phyloP scores from a whole-genome alignment of 306 rosid species.

The Mucuna pruriens region DNA sequence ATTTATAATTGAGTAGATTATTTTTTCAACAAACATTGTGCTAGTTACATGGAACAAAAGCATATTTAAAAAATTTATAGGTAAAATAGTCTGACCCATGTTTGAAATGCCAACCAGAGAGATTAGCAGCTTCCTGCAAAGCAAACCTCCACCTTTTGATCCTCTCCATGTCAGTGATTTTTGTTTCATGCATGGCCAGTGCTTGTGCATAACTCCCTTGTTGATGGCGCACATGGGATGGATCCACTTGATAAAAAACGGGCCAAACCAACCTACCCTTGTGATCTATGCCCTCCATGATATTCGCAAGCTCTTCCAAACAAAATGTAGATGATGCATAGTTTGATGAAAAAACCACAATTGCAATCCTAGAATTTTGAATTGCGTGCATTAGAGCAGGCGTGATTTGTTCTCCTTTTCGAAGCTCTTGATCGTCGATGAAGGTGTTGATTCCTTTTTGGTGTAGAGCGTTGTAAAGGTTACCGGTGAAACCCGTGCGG shows the following conservation, averaged over 20 bases:
- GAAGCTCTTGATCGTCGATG: neutral
- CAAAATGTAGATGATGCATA: constrained; percentile 13
- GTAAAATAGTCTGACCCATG: neutral
- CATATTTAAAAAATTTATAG: too few relatives aligned
- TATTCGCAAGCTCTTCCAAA: constrained; percentile 11
- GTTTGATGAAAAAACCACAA: neutral
- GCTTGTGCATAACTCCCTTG: neutral
- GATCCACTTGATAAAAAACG: constrained; percentile 14
- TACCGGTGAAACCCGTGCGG: neutral
- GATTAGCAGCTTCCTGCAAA: neutral
- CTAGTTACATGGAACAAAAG: too few relatives aligned
- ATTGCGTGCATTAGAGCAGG: neutral
- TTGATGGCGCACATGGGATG: neutral
- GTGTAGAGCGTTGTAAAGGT: neutral
- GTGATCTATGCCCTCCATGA: neutral
- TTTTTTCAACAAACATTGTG: too few relatives aligned
- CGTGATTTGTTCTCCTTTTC: neutral
- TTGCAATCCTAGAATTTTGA: constrained; percentile 7
- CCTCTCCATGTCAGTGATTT: neutral
- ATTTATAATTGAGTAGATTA: too few relatives aligned
- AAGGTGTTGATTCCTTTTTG: constrained; percentile 7
- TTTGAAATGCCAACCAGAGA: neutral
- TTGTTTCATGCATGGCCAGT: neutral
- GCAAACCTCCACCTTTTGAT: neutral
- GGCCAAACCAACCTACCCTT: neutral